phyloP scores from a whole-genome alignment of 495 filamentous ascomycete species.

The Chaetomium cochliodes region DNA sequence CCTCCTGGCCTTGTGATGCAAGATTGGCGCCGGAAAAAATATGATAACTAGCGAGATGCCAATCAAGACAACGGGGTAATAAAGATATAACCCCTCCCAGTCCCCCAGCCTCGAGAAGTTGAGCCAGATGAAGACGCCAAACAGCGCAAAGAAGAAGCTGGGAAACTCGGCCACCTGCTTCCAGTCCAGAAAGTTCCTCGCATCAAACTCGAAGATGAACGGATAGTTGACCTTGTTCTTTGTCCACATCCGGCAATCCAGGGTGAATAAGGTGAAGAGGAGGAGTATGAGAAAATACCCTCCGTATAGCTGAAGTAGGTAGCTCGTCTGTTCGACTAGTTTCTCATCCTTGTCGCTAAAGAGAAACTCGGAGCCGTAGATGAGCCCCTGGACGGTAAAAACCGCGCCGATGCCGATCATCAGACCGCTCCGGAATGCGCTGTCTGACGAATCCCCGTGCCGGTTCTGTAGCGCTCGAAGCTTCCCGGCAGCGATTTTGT shows the following conservation, averaged over 20 bases:
- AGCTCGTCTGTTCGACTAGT: constrained; percentile 59
- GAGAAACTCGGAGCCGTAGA: constrained; percentile 59
- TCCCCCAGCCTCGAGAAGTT: constrained; percentile 70
- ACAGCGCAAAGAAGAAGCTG: constrained; percentile 69
- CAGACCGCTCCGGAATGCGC: constrained; percentile 78
- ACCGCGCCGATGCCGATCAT: constrained; percentile 70
- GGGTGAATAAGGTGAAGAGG: constrained; percentile 70
- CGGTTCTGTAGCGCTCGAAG: constrained; percentile 66
- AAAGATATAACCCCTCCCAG: constrained; percentile 68
- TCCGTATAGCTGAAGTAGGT: constrained; percentile 79
- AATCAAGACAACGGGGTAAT: constrained; percentile 85
- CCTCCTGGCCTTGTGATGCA: constrained; percentile 73
- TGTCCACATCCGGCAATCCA: constrained; percentile 81
- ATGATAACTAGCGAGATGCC: constrained; percentile 62
- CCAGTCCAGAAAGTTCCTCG: constrained; percentile 81
- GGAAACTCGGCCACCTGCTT: constrained; percentile 84
- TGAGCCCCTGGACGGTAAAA: constrained; percentile 71
- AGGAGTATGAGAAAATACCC: constrained; percentile 78
- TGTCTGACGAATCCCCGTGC: constrained; percentile 66
- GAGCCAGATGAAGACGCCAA: constrained; percentile 80
- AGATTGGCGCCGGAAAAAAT: constrained; percentile 68
- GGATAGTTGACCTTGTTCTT: constrained; percentile 85
- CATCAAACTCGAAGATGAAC: constrained; percentile 96
- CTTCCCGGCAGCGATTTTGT: constrained; percentile 84
- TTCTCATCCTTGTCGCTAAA: constrained; percentile 48